Evolutionary conservation across 2,329 filamentous ascomycete species (phyloP).

Genomic region (Sporothrix humicola): DNA sequence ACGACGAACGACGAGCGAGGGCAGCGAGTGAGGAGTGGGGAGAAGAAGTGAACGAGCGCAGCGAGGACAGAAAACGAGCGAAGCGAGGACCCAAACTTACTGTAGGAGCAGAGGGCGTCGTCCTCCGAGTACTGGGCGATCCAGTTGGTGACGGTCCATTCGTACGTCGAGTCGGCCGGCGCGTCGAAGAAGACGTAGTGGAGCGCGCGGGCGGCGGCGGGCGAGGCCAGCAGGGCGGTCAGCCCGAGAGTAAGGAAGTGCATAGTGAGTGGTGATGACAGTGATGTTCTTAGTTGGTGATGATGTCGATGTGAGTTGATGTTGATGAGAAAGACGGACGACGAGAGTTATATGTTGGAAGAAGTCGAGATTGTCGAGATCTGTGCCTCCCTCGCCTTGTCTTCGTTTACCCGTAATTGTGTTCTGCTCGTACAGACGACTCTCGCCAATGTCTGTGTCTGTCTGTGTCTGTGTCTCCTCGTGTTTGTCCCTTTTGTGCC

Average conservation of each 20-base stretch:
- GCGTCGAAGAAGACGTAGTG: slow-evolving; percentile 4
- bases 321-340: too few relatives aligned
- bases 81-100: neutral
- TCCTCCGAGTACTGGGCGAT: slow-evolving; percentile 7
- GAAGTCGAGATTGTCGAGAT: too few relatives aligned
- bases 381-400: neutral
- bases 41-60: too few relatives aligned
- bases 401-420: slow-evolving; percentile 13
- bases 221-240: neutral
- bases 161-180: slow-evolving; percentile 23
- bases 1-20: too few relatives aligned
- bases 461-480: slow-evolving; percentile 18
- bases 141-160: slow-evolving; percentile 26
- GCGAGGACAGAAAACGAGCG: too few relatives aligned
- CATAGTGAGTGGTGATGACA: neutral
- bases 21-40: too few relatives aligned
- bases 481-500: slow-evolving; percentile 17
- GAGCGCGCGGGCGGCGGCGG: neutral
- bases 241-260: neutral
- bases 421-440: neutral
- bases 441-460: neutral
- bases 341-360: too few relatives aligned
- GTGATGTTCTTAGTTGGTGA: too few relatives aligned
- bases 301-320: neutral
- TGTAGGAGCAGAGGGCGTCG: neutral